Evolutionary conservation across 306 rosid genomes (phyloP).

Genomic region (Cucurbita maxima): DNA sequence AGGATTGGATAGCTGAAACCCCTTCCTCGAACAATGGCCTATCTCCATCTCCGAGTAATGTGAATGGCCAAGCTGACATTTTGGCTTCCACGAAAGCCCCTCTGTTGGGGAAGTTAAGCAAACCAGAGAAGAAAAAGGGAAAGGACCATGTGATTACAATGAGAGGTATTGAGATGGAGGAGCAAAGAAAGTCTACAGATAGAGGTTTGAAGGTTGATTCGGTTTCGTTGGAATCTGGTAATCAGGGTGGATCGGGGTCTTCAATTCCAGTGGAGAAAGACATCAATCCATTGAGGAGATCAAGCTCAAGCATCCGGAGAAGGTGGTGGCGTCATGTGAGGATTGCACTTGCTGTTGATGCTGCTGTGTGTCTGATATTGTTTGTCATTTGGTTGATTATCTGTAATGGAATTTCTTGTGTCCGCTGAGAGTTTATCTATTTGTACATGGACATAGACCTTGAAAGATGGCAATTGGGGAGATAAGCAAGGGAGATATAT

Average conservation of each 20-base stretch:
- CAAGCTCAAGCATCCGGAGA: conserved; percentile 38
- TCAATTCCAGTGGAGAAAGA: conserved; percentile 47
- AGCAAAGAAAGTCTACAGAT: conserved; percentile 52
- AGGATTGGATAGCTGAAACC: conserved; percentile 40
- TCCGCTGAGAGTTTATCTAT: conserved; percentile 19
- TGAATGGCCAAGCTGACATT: conserved; percentile 52
- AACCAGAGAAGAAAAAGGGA: conserved; percentile 68
- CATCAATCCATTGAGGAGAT: conserved; percentile 48
- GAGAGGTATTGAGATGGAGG: conserved; percentile 70
- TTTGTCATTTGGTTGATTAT: conserved; percentile 55
- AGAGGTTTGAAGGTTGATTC: conserved; percentile 49
- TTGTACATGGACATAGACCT: background rate
- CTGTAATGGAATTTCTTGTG: conserved; percentile 51
- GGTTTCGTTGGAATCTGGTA: conserved; percentile 27
- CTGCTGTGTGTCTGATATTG: conserved; percentile 51
- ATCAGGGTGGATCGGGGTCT: conserved; percentile 43
- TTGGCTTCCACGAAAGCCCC: conserved; percentile 72
- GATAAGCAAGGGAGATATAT: background rate
- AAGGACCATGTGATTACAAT: conserved; percentile 59
- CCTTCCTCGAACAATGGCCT: conserved; percentile 18
- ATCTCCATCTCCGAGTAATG: conserved; percentile 51
- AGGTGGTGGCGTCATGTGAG: conserved; percentile 86
- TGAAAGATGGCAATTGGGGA: background rate
- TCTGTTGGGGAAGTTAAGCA: conserved; percentile 53
- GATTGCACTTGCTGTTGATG: conserved; percentile 78